A percentile compares a stretch with the other conserved stretches of the same genome.
Evolutionary conservation across 179 eudicot species (phyloP).

Genomic region (Amaranthus tricolor): DNA sequence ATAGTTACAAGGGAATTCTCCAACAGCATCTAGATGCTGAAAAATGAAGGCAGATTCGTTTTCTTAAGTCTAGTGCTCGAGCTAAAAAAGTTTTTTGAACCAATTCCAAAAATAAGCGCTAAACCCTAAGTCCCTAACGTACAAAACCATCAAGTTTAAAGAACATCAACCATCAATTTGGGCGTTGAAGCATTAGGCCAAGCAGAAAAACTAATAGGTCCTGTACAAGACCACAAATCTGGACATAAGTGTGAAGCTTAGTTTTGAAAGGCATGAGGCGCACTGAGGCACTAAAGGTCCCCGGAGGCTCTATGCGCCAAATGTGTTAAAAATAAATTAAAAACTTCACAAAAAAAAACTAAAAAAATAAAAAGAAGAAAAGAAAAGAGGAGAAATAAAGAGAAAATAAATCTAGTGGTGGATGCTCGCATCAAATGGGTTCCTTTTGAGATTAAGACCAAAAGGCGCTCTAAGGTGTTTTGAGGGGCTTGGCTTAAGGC

Average conservation of each 20-base stretch:
- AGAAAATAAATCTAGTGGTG: too few relatives aligned
- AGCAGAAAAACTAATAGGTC: background rate
- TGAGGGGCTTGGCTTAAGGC: too few relatives aligned
- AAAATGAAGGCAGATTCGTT: background rate
- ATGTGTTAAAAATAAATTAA: too few relatives aligned
- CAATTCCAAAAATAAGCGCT: background rate
- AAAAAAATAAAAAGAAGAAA: too few relatives aligned
- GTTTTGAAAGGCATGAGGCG: background rate
- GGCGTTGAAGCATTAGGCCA: background rate
- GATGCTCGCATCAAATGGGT: too few relatives aligned
- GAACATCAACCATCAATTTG: too few relatives aligned
- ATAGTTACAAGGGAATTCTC: background rate
- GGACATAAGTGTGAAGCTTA: background rate
- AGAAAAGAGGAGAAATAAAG: too few relatives aligned
- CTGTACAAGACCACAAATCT: background rate
- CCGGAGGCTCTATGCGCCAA: too few relatives aligned
- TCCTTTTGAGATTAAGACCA: too few relatives aligned
- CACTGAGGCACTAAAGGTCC: too few relatives aligned
- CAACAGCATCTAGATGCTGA: constrained; percentile 3
- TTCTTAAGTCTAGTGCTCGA: background rate
- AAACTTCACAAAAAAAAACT: too few relatives aligned
- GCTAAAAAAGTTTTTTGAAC: background rate
- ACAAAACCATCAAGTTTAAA: background rate
- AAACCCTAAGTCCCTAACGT: background rate
- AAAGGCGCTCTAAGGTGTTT: too few relatives aligned